Conservation (phyloP, 495 filamentous ascomycete genomes). For the Umbilicaria muhlenbergii region DNA sequence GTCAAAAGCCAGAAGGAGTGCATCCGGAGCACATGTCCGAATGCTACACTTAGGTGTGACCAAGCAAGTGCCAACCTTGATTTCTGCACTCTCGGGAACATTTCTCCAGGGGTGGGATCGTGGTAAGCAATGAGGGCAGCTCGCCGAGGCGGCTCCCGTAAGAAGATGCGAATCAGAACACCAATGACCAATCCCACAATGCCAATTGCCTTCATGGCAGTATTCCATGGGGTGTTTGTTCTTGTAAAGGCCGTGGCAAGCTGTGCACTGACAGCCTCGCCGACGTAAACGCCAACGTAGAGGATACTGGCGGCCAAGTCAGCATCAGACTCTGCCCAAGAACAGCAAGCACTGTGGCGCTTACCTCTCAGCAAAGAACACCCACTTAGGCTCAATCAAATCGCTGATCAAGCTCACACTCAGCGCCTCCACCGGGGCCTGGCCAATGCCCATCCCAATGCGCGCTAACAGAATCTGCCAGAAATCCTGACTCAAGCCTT, state of each 20-base stretch:
- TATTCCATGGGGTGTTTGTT: conserved; percentile 13
- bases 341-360: background rate
- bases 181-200: conserved; percentile 16
- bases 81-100: background rate
- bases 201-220: conserved; percentile 15
- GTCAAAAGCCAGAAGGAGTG: conserved; percentile 18
- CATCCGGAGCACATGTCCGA: conserved; percentile 15
- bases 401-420: conserved; percentile 20
- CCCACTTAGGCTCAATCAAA: conserved; percentile 13
- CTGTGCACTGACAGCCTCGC: conserved; percentile 17
- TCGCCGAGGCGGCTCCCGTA: conserved; percentile 13
- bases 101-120: background rate
- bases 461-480: conserved; percentile 19
- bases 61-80: conserved; percentile 3
- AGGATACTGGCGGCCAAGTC: conserved; percentile 7
- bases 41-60: conserved; percentile 6
- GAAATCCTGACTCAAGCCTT: conserved; percentile 16
- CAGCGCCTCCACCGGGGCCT: conserved; percentile 17
- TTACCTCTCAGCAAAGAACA: conserved; percentile 17
- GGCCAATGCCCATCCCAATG: conserved; percentile 19
- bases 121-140: conserved; percentile 6
- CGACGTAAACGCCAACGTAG: conserved; percentile 20
- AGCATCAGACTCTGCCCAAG: background rate
- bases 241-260: conserved; percentile 15
- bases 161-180: conserved; percentile 11